These are phyloP conservation scores for Xylaria grammica DNA, from an alignment of 495 filamentous ascomycete genomes.

Conservation along the genomic window DNA sequence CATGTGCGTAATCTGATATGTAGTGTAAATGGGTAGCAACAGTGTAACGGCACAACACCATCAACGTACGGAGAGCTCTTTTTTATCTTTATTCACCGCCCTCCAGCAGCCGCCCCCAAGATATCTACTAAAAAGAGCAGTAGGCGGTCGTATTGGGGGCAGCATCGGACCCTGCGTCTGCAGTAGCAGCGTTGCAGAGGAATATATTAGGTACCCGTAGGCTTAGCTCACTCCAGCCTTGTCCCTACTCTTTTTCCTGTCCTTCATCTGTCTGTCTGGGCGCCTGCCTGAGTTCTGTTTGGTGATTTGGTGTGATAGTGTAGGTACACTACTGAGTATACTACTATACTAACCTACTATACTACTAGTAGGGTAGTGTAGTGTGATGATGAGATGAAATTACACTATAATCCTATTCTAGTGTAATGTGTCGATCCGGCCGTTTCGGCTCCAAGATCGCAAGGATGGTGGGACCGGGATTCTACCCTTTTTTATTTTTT, in stretches of 20 bases:
- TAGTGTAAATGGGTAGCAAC: background rate
- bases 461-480: background rate
- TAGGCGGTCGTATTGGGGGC: background rate
- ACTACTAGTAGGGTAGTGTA: no score
- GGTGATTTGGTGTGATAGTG: no score
- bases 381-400: no score
- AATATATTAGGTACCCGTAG: background rate
- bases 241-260: background rate
- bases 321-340: no score
- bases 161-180: background rate
- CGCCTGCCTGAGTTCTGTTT: no score
- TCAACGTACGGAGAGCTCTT: no score
- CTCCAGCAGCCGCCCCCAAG: background rate
- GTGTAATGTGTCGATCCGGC: constrained; percentile 8
- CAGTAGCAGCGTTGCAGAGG: background rate
- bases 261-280: no score
- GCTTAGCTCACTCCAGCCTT: constrained; percentile 1
- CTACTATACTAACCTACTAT: no score
- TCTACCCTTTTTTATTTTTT: background rate
- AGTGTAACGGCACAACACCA: no score
- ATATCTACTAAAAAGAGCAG: background rate
- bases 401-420: background rate
- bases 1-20: constrained; percentile 8
- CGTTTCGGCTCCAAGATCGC: constrained; percentile 11
- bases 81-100: background rate